These are phyloP conservation scores for Articulospora tetracladia DNA, from an alignment of 495 filamentous ascomycete species.

Conservation along the genomic window DNA sequence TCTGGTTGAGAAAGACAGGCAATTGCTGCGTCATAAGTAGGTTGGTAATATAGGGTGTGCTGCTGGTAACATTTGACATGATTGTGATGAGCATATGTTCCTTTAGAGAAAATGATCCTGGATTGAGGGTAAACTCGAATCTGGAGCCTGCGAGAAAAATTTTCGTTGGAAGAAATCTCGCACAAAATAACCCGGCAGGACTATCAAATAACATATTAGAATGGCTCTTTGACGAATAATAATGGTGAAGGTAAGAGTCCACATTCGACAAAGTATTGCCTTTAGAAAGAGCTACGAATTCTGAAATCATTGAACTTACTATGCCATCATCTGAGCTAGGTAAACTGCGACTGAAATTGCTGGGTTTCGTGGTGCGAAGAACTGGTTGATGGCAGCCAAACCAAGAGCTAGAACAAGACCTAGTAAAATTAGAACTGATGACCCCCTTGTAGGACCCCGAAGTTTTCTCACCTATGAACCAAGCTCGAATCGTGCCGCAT, in stretches of 20 bases:
- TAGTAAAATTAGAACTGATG: too few species aligned
- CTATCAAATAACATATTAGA: too few species aligned
- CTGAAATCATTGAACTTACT: not conserved
- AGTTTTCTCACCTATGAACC: too few species aligned
- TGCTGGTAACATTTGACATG: not conserved
- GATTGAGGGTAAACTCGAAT: conserved; percentile 4
- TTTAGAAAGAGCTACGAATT: not conserved
- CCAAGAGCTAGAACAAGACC: too few species aligned
- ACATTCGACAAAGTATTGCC: too few species aligned
- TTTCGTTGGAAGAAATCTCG: not conserved
- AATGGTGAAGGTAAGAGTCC: too few species aligned
- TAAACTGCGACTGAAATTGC: too few species aligned
- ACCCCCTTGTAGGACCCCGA: too few species aligned
- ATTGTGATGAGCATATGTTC: conserved; percentile 7
- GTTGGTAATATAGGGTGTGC: not conserved
- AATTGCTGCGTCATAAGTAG: not conserved
- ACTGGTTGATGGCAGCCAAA: not conserved
- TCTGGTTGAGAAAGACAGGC: not conserved
- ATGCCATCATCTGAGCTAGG: conserved; percentile 2
- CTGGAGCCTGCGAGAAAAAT: not conserved
- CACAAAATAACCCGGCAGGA: too few species aligned
- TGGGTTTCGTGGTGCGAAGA: too few species aligned
- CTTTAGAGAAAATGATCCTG: not conserved
- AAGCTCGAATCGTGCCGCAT: not conserved
- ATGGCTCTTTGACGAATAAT: too few species aligned